Base-by-base conservation (phyloP, 108 stramenopile genomes). In the Discostella pseudostelligera region DNA sequence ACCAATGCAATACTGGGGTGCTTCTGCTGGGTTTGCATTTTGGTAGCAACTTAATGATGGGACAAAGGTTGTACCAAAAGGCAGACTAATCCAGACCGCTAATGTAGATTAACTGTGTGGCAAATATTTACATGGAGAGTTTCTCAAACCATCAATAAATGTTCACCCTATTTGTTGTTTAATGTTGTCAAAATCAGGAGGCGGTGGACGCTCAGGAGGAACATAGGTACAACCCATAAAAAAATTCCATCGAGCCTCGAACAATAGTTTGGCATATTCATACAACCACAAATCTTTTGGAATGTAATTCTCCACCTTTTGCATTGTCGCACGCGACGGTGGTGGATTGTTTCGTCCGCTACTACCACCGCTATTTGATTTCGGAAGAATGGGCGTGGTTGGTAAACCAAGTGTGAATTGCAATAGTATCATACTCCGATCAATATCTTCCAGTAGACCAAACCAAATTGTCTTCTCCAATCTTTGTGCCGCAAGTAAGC, bases 211-310 rank as follows among this genome's bases (percentile, higher is more conserved):
- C 32, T 39, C 56, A 14, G 66, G 66, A 3, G 66, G 44, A 35
- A 58, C 32, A 39, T 67, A 67, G 24, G 39, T 26, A 26, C 40
- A 22, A 11, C 16, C n/a, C 42, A 63, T 42, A 21, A 63, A 56
- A 28, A 69, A 48, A 14, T 62, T 26, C 61, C 68, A 76, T 20
- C 68, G 59, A 19, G 74, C 74, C 9, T 76, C 62, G 40, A 76
- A 76, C 51, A 76, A 17, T 10, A 61, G 51, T 26, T 55, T 62
- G 6, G 70, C 70, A 56, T 61, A 76, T 29, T 69, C 42, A 39
- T 76, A 76, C 39, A 76, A 28, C 74, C 74, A 76, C 51, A 76
- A 22, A 39, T 76, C 74, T 63, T 69, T 55, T 20, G 59, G 74
- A 24, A 76, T 36, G 32, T 43, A 42, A n/a, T 22, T 43, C 16